These are phyloP conservation scores for Cryphonectria parasitica DNA, from an alignment of 2,329 filamentous ascomycete genomes.

Conservation along the genomic window DNA sequence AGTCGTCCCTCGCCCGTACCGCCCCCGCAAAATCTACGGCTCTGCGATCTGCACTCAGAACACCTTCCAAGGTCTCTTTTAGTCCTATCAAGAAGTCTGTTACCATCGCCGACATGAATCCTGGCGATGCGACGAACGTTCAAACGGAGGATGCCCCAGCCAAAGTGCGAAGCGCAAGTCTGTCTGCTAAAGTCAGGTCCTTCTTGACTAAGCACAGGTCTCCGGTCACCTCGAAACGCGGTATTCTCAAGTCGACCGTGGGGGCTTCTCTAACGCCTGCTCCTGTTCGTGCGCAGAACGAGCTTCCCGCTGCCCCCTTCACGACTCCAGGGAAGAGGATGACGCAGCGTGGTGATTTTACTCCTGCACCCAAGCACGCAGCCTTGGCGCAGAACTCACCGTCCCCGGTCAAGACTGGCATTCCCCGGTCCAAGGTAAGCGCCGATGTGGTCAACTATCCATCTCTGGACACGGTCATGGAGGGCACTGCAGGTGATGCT, in stretches of 20 bases:
- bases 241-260: conserved; percentile 50
- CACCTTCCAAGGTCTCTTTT: conserved; percentile 55
- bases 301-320: conserved; percentile 55
- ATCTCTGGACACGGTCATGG: conserved; percentile 38
- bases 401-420: conserved; percentile 57
- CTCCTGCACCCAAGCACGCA: conserved; percentile 65
- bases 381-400: conserved; percentile 54
- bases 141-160: conserved; percentile 41
- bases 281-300: conserved; percentile 52
- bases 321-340: conserved; percentile 71
- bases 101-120: conserved; percentile 51
- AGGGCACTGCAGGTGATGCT: conserved; percentile 38
- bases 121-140: conserved; percentile 34
- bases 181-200: conserved; percentile 61
- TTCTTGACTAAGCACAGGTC: conserved; percentile 53
- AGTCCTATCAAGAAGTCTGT: conserved; percentile 53
- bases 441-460: conserved; percentile 41
- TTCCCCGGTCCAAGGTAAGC: conserved; percentile 48
- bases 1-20: conserved; percentile 69
- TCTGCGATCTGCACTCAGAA: conserved; percentile 50
- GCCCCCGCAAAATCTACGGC: conserved; percentile 57
- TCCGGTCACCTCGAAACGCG: conserved; percentile 45
- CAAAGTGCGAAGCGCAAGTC: conserved; percentile 51
- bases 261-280: conserved; percentile 52
- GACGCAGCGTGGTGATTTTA: conserved; percentile 79